phyloP scores from a whole-genome alignment of 2,329 filamentous ascomycete genomes.

The Pyrenophora graminea region DNA sequence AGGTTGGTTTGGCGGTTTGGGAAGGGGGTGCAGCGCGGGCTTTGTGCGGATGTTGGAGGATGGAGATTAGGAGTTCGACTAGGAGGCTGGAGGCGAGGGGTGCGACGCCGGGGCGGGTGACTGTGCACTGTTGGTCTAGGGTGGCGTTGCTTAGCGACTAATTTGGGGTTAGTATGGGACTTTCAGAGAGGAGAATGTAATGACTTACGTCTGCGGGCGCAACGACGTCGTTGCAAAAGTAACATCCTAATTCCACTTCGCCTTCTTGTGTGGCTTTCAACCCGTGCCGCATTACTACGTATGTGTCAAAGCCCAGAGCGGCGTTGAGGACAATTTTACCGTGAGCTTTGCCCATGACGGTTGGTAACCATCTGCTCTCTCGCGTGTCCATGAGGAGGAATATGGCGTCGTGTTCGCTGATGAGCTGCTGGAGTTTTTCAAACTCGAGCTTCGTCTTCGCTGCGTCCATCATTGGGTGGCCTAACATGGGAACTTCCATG shows the following conservation, averaged over 20 bases:
- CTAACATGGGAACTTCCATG: conserved; percentile 91
- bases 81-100: conserved; percentile 89
- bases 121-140: conserved; percentile 96
- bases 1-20: conserved; percentile 11
- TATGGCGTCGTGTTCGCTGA: conserved; percentile 85
- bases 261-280: conserved; percentile 56
- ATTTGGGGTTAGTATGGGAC: neutral
- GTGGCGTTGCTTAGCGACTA: conserved; percentile 93
- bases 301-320: conserved; percentile 93
- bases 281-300: conserved; percentile 95
- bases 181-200: neutral
- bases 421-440: conserved; percentile 71
- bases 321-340: conserved; percentile 97
- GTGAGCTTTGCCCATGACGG: conserved; percentile 89
- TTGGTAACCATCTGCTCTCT: conserved; percentile 93
- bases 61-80: conserved; percentile 84
- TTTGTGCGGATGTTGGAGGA: conserved; percentile 70
- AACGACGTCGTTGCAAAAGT: conserved; percentile 98
- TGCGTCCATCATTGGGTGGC: conserved; percentile 81
- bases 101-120: conserved; percentile 89
- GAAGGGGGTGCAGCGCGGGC: conserved; percentile 31
- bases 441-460: conserved; percentile 73
- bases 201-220: conserved; percentile 83
- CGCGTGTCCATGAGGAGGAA: conserved; percentile 98
- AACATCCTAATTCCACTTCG: conserved; percentile 81